Evolutionary conservation across 345 rosid genomes (phyloP).

Genomic region (Brassica napus): DNA sequence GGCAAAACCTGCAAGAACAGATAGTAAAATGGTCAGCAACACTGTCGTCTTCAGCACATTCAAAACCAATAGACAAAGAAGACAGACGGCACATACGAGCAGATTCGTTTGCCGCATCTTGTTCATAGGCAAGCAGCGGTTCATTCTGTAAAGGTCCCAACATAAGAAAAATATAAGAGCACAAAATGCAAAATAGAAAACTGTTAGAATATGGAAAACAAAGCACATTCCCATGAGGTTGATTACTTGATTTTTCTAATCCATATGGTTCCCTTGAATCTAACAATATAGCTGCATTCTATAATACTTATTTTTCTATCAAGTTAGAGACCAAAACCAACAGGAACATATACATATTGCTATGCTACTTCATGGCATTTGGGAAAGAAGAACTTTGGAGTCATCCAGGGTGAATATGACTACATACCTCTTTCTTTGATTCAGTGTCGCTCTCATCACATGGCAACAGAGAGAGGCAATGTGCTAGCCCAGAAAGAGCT

Average conservation of each 20-base stretch:
- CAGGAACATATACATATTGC: constrained; percentile 1
- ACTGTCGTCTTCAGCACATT: constrained; percentile 3
- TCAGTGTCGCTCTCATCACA: constrained; percentile 43
- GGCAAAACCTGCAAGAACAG: constrained; percentile 48
- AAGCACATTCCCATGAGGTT: background rate
- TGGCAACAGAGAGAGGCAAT: constrained; percentile 72
- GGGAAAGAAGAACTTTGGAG: constrained; percentile 15
- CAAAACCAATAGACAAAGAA: constrained; percentile 8
- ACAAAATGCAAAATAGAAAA: constrained; percentile 9
- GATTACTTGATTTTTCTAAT: too few relatives aligned
- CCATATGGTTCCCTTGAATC: constrained; percentile 5
- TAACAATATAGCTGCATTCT: background rate
- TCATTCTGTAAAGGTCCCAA: constrained; percentile 44
- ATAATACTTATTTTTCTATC: background rate
- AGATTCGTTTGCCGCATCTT: constrained; percentile 49
- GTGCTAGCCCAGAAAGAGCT: constrained; percentile 69
- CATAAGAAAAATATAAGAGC: constrained; percentile 15
- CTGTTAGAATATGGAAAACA: constrained; percentile 1
- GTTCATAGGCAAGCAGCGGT: constrained; percentile 61
- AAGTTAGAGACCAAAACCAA: background rate
- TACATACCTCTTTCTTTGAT: constrained; percentile 47
- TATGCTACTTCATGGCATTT: constrained; percentile 16
- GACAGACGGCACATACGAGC: constrained; percentile 52
- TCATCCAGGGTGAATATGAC: background rate
- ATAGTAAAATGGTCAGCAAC: constrained; percentile 4